Evolutionary conservation across 1,284 basidiomycete species (phyloP).

Genomic region (Cryptococcus sp.): DNA sequence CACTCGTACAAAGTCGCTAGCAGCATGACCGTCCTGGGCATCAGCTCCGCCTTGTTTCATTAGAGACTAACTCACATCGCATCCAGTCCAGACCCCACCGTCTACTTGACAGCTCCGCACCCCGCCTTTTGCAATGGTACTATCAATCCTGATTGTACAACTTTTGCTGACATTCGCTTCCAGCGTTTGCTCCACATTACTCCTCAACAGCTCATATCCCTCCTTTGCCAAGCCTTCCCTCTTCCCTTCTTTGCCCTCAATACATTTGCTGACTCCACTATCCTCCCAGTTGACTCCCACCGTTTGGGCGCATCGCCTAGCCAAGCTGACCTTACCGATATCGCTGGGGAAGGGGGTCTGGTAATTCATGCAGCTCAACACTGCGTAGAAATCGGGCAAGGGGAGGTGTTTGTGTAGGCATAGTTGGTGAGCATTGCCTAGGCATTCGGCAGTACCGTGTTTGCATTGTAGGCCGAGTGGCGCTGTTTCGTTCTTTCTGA

Average conservation of each 20-base stretch:
- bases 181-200: slow-evolving; percentile 56
- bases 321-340: slow-evolving; percentile 64
- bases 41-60: not conserved
- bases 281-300: slow-evolving; percentile 65
- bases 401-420: slow-evolving; percentile 55
- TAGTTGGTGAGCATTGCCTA: slow-evolving; percentile 76
- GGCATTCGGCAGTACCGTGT: slow-evolving; percentile 72
- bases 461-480: slow-evolving; percentile 69
- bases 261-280: slow-evolving; percentile 57
- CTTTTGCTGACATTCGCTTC: slow-evolving; percentile 67
- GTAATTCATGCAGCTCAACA: slow-evolving; percentile 68
- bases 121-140: slow-evolving; percentile 33
- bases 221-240: slow-evolving; percentile 53
- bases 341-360: slow-evolving; percentile 55
- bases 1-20: slow-evolving; percentile 68
- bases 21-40: slow-evolving; percentile 64
- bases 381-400: slow-evolving; percentile 62
- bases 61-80: slow-evolving; percentile 60
- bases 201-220: slow-evolving; percentile 52
- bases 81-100: slow-evolving; percentile 71
- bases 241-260: slow-evolving; percentile 40
- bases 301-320: slow-evolving; percentile 60
- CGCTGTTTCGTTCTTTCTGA: slow-evolving; percentile 60
- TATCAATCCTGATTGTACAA: slow-evolving; percentile 74
- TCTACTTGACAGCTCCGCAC: slow-evolving; percentile 65